These are phyloP conservation scores for Salvia hispanica DNA, from an alignment of 257 asterid genomes.

Conservation along the genomic window DNA sequence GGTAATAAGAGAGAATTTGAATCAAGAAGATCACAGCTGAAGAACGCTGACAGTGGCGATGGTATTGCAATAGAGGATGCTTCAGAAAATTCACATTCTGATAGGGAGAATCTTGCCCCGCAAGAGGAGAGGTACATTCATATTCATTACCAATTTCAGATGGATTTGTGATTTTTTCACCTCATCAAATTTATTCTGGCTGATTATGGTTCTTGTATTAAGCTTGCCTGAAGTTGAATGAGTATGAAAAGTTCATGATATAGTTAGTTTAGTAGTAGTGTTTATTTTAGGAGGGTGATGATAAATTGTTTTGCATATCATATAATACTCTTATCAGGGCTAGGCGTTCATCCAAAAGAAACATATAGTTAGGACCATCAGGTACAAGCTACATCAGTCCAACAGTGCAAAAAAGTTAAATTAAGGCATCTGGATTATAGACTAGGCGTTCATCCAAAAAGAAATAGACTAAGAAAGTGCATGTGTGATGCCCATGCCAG, in stretches of 20 bases:
- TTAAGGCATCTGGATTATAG: background rate
- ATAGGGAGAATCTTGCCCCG: constrained; percentile 43
- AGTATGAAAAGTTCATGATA: background rate
- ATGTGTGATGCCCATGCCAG: background rate
- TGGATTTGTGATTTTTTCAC: background rate
- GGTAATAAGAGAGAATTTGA: constrained; percentile 50
- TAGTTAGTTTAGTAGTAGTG: background rate
- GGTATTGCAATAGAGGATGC: constrained; percentile 49
- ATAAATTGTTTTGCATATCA: too few species aligned
- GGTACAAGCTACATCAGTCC: background rate
- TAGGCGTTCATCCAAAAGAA: background rate
- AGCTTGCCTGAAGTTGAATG: background rate
- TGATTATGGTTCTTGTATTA: constrained; percentile 17
- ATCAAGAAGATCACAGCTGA: constrained; percentile 46
- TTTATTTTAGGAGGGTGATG: background rate
- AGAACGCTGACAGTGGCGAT: constrained; percentile 36
- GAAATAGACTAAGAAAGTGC: background rate
- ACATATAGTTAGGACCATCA: background rate
- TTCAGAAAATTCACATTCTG: constrained; percentile 44
- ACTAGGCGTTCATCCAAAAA: background rate
- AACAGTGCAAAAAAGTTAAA: background rate
- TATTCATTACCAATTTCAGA: constrained; percentile 26
- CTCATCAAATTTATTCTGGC: constrained; percentile 26
- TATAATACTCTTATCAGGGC: background rate
- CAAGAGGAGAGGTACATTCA: constrained; percentile 58